A percentile compares a stretch with the other conserved stretches of the same genome.
Evolutionary conservation across 108 stramenopile genomes (phyloP).

Genomic region (Skeletonema tropicum): DNA sequence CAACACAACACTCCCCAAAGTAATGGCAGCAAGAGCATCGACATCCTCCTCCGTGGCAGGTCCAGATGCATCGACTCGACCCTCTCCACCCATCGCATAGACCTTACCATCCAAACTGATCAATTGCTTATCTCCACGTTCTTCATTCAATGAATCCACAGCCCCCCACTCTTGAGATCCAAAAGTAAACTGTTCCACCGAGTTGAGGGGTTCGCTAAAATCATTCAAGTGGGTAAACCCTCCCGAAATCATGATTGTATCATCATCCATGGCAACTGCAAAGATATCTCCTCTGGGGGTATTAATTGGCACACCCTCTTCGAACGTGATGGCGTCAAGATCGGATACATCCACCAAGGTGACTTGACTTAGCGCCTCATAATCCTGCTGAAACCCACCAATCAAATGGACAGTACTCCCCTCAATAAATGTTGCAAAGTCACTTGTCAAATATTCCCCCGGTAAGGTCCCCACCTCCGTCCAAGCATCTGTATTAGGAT

Average conservation of each 20-base stretch:
- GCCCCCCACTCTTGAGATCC: slow-evolving; percentile 12
- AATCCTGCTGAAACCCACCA: slow-evolving; percentile 65
- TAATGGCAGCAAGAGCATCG: slow-evolving; percentile 23
- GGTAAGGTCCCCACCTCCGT: slow-evolving; percentile 40
- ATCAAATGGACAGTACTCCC: slow-evolving; percentile 48
- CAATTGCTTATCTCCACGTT: slow-evolving; percentile 64
- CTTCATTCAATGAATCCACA: slow-evolving; percentile 43
- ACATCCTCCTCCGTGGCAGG: slow-evolving; percentile 28
- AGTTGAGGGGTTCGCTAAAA: slow-evolving; percentile 49
- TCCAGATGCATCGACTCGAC: slow-evolving; percentile 27
- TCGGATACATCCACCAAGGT: slow-evolving; percentile 25
- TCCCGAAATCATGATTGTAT: slow-evolving; percentile 51
- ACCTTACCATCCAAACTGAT: slow-evolving; percentile 55
- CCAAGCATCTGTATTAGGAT: slow-evolving; percentile 60
- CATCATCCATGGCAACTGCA: slow-evolving; percentile 23
- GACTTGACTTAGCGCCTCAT: slow-evolving; percentile 40
- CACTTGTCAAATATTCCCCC: slow-evolving; percentile 39
- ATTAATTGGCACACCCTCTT: slow-evolving; percentile 25
- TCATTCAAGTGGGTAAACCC: slow-evolving; percentile 64
- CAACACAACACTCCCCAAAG: slow-evolving; percentile 11
- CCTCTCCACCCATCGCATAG: slow-evolving; percentile 76
- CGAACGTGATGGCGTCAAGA: slow-evolving; percentile 16
- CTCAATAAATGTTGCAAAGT: slow-evolving; percentile 34
- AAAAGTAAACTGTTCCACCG: slow-evolving; percentile 56
- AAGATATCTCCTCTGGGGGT: slow-evolving; percentile 60